Base-by-base conservation (phyloP, 2,329 filamentous ascomycete genomes). In the Thielaviopsis punctulata region DNA sequence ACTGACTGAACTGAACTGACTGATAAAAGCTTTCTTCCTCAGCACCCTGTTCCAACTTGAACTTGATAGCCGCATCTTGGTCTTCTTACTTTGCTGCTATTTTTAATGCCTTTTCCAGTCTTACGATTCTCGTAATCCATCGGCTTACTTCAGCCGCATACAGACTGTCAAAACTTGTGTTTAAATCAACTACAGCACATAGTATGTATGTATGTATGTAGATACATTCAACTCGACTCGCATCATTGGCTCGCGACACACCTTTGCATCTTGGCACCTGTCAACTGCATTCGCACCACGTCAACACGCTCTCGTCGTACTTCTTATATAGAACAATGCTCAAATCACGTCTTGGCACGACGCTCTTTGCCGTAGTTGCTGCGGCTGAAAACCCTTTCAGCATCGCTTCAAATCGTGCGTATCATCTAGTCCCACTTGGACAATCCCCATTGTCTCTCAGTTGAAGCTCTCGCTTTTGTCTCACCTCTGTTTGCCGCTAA, bases 331-430 rank as follows among this genome's bases (percentile, higher is more conserved):
- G n/a, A 21, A 41, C 21, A 18, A 39, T 23, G 46, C 27, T n/a
- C 9, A 15, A 4, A n/a, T 7, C 25, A 22, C 18, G 25, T n/a
- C 46, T 36, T 48, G 25, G 27, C 46, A 13, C 10, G 15, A 27
- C 19, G 10, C 12, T 27, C 7, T 21, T 15, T 22, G 33, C 23
- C 19, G 30, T 30, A 39, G 21, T 21, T 33, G 30, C n/a, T 30
- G 23, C 23, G 8, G 47, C 19, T 24, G 10, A 4, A 19, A n/a
- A 19, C 47, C 21, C 33, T 1, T 49, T 49, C 15, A 52, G 49
- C 46, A 55, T 52, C 13, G 45, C 39, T 22, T 36, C 53, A 41
- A 30, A 43, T 46, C 21, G 49, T 33, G 25, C n/a, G 49, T 45
- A n/a, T n/a, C n/a, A 15, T n/a, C 30, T 36, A 36, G 30, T 36